Evolutionary conservation across 805 yeast species (phyloP).

Genomic region (Groenewaldozyma tartarivorans): DNA sequence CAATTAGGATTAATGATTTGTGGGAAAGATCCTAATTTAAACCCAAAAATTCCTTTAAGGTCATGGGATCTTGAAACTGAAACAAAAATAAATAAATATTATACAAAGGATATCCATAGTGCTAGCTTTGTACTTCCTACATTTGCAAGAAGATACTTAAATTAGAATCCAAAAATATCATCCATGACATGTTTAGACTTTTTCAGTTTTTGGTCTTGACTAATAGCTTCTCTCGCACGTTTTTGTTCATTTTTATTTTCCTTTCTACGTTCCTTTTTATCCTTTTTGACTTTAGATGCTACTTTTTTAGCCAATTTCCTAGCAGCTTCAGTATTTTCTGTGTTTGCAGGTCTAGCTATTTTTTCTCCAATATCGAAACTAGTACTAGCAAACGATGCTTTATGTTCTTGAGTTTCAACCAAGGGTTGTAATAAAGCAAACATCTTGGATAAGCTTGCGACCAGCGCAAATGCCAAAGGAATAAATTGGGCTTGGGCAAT

Average conservation of each 20-base stretch:
- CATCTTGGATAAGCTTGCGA: conserved; percentile 33
- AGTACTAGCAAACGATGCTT: conserved; percentile 2
- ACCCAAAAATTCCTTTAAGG: conserved; percentile 63
- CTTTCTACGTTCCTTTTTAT: neutral
- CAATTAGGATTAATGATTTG: conserved; percentile 98
- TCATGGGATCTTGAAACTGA: conserved; percentile 52
- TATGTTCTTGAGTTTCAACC: conserved; percentile 7
- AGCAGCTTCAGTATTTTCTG: conserved; percentile 1
- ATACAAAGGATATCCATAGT: conserved; percentile 70
- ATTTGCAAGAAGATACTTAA: conserved; percentile 59
- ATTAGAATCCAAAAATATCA: conserved; percentile 54
- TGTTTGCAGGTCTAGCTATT: conserved; percentile 11
- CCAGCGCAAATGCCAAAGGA: conserved; percentile 57
- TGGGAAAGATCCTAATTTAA: conserved; percentile 55
- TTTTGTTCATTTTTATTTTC: neutral
- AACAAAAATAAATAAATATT: conserved; percentile 60
- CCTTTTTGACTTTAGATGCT: neutral
- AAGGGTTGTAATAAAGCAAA: conserved; percentile 36
- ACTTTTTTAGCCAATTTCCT: neutral
- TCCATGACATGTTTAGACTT: conserved; percentile 55
- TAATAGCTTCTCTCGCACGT: neutral
- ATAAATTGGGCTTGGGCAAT: conserved; percentile 71
- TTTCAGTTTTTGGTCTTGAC: conserved; percentile 29
- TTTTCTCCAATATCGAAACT: conserved; percentile 21
- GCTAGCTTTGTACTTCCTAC: conserved; percentile 89